A percentile compares a stretch with the other conserved stretches of the same genome.
Evolutionary conservation across 1,284 basidiomycete species (phyloP).

Genomic region (Austroboletus novae-zelandiae): DNA sequence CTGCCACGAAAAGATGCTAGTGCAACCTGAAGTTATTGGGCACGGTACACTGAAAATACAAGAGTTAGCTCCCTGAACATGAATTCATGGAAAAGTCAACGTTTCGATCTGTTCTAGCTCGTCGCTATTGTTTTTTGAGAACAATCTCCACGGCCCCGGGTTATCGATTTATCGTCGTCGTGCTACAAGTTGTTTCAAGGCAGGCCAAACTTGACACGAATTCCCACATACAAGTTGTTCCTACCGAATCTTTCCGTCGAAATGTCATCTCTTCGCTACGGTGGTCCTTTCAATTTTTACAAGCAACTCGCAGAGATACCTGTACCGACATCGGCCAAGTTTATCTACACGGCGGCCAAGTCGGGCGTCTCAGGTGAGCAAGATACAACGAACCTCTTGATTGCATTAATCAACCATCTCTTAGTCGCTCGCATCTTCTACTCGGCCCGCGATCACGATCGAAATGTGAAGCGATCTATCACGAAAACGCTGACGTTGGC

Average conservation of each 20-base stretch:
- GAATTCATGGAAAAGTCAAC: too few relatives aligned
- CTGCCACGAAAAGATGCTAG: too few relatives aligned
- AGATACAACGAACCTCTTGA: background rate
- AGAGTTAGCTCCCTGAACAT: too few relatives aligned
- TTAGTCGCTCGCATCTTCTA: constrained; percentile 45
- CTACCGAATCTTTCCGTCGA: background rate
- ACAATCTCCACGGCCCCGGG: too few relatives aligned
- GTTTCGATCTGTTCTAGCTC: too few relatives aligned
- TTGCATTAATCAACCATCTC: background rate
- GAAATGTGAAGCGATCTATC: constrained; percentile 46
- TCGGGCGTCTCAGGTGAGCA: constrained; percentile 18
- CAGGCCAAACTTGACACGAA: too few relatives aligned
- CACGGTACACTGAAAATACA: too few relatives aligned
- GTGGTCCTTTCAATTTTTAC: constrained; percentile 31
- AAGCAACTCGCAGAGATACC: constrained; percentile 45
- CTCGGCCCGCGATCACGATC: constrained; percentile 45
- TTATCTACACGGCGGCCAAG: constrained; percentile 8
- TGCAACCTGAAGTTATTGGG: too few relatives aligned
- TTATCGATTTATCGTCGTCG: too few relatives aligned
- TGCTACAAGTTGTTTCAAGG: too few relatives aligned
- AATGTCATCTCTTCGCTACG: constrained; percentile 7
- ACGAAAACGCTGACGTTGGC: constrained; percentile 41
- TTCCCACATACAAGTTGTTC: too few relatives aligned
- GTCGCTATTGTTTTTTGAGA: too few relatives aligned
- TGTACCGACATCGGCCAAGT: constrained; percentile 25